phyloP scores from a whole-genome alignment of 352 stramenopile genomes.

The Pythium folliculosum region DNA sequence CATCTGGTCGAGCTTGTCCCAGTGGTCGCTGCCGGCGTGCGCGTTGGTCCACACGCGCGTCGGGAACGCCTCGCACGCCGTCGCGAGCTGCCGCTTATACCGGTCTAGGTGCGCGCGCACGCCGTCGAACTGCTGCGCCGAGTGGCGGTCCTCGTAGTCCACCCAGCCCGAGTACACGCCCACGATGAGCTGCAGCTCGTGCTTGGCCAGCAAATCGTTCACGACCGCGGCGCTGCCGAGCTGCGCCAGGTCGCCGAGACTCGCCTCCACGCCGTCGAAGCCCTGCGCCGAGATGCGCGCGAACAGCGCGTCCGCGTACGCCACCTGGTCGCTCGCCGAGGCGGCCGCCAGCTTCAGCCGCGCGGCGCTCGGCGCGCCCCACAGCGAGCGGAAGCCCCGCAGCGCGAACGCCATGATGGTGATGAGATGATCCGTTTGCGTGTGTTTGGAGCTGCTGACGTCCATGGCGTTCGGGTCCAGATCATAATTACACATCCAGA shows the following conservation, averaged over 20 bases:
- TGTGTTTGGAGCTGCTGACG: constrained; percentile 8
- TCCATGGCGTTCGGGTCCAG: neutral
- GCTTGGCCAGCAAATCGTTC: constrained; percentile 43
- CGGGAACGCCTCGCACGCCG: constrained; percentile 34
- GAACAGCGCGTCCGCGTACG: constrained; percentile 39
- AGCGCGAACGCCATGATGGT: constrained; percentile 28
- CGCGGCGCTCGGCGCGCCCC: constrained; percentile 43
- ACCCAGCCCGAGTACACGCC: constrained; percentile 74
- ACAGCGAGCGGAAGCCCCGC: constrained; percentile 61
- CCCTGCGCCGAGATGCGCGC: constrained; percentile 46
- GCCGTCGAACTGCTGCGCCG: constrained; percentile 57
- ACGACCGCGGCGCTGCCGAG: constrained; percentile 44
- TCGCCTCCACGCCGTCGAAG: constrained; percentile 73
- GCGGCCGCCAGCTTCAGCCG: constrained; percentile 33
- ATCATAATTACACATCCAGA: constrained; percentile 9
- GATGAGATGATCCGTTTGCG: neutral
- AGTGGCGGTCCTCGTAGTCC: constrained; percentile 63
- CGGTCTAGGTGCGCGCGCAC: constrained; percentile 44
- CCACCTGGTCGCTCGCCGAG: constrained; percentile 1
- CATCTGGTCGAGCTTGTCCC: constrained; percentile 41
- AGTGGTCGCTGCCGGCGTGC: constrained; percentile 66
- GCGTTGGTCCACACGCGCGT: constrained; percentile 49
- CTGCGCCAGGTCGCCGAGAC: constrained; percentile 56
- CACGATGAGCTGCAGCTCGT: constrained; percentile 61
- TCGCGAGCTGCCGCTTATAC: constrained; percentile 38